These are phyloP conservation scores for Theobroma grandiflorum DNA, from an alignment of 441 rosid genomes.

Conservation along the genomic window DNA sequence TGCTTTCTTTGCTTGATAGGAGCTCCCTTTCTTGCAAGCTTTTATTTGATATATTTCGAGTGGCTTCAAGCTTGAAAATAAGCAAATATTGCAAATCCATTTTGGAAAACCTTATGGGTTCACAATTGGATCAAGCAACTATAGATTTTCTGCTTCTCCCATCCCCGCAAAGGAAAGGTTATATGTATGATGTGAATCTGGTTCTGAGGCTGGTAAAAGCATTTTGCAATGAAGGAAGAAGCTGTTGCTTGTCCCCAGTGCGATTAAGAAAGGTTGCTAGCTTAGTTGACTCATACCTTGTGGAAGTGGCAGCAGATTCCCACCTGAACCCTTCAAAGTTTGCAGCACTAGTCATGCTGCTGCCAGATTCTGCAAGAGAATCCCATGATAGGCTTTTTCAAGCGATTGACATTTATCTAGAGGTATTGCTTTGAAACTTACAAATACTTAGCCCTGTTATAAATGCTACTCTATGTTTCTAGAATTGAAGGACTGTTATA, in stretches of 20 bases:
- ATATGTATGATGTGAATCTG: constrained; percentile 52
- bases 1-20: constrained; percentile 47
- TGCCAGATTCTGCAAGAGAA: constrained; percentile 57
- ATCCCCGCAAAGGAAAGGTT: constrained; percentile 34
- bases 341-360: constrained; percentile 37
- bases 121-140: constrained; percentile 56
- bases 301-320: constrained; percentile 61
- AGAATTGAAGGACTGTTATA: not conserved
- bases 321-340: constrained; percentile 47
- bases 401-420: constrained; percentile 58
- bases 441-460: not conserved
- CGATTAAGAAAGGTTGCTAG: constrained; percentile 47
- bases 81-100: constrained; percentile 27
- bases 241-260: not conserved
- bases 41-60: constrained; percentile 44
- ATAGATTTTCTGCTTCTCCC: constrained; percentile 52
- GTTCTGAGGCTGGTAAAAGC: constrained; percentile 49
- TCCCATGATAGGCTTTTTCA: constrained; percentile 50
- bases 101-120: constrained; percentile 56
- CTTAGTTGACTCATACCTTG: constrained; percentile 52
- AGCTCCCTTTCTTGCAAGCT: constrained; percentile 50
- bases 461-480: not conserved
- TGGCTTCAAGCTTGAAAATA: constrained; percentile 38
- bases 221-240: constrained; percentile 33
- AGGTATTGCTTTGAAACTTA: constrained; percentile 41